These are phyloP conservation scores for Adansonia digitata DNA, from an alignment of 345 rosid genomes.

Conservation along the genomic window DNA sequence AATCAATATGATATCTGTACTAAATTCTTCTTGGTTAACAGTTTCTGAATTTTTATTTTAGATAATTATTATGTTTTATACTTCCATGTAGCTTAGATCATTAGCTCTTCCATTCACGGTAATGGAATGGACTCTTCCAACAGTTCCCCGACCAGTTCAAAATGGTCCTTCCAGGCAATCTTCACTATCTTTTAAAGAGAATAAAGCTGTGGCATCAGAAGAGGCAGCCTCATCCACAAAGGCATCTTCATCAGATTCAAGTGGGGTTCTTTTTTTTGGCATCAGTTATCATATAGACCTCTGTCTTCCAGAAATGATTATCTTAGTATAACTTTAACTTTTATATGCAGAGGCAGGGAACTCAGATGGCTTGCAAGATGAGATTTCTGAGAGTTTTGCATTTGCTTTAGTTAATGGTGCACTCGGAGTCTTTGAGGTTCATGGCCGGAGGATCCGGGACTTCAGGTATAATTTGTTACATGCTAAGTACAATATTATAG, in stretches of 20 bases:
- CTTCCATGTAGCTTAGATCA: conserved; percentile 94
- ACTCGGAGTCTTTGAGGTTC: conserved; percentile 98
- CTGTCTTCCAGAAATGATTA: not conserved
- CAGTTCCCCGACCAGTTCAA: conserved; percentile 62
- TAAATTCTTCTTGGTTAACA: conserved; percentile 2
- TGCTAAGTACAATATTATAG: not conserved
- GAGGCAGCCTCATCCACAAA: conserved; percentile 40
- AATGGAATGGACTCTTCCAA: conserved; percentile 11
- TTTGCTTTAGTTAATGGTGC: conserved; percentile 98
- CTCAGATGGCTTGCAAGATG: conserved; percentile 68
- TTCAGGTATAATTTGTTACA: conserved; percentile 48
- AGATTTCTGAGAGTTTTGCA: conserved; percentile 83
- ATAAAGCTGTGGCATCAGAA: conserved; percentile 35
- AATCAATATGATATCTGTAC: not conserved
- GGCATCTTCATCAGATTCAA: conserved; percentile 56
- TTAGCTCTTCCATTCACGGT: conserved; percentile 59
- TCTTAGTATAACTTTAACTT: conserved; percentile 13
- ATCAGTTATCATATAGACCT: conserved; percentile 1
- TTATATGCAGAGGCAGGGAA: conserved; percentile 41
- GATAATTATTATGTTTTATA: conserved; percentile 43
- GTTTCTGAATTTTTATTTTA: conserved; percentile 8
- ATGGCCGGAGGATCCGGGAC: conserved; percentile 92
- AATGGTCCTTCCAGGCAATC: conserved; percentile 49
- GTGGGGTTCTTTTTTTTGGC: conserved; percentile 44
- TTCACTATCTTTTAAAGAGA: conserved; percentile 32